Evolutionary conservation across 139 green algal species (phyloP), one percentile per base, ranked within the genome.

Genomic region (Asterochloris erici): DNA sequence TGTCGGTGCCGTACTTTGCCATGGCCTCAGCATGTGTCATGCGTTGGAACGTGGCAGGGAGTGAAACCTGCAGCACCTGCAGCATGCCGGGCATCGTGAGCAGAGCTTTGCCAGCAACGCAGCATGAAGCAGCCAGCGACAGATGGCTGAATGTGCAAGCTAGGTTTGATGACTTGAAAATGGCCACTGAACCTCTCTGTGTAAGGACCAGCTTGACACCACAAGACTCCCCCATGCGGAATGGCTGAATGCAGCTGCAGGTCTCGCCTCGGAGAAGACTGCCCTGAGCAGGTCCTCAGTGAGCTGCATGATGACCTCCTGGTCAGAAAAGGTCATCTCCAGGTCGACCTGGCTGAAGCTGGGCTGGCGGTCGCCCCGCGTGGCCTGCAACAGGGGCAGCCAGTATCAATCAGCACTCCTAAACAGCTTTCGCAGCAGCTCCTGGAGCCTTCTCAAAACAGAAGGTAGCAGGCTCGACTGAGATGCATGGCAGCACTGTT

Each of bases 291-390:
- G 90, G 19, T 87, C 84, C 88, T 99, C 97, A 79, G 93, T 90
- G 63, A 99, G 88, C 0, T 62, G 68, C 88, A 98, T 94, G 68
- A 99, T 91, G n/a, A 86, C 92, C 12, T 94, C 89, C 68, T 88
- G 81, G 83, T 97, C 93, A 84, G 95, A 96, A 85, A 98, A 99
- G 0, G 94, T 82, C 85, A 97, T 90, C 90, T 99, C 97, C 87
- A 99, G 91, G 86, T 99, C 97, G 38, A 99, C 87, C 90, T 99
- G 96, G 13, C 95, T 98, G 88, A 99, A 99, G 90, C 99, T 96
- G 0, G 97, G 97, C 91, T 99, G 97, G 24, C 97, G 88, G 88
- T 80, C 76, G 19, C 76, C 76, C 24, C 76, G 60, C 47, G 76
- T 80, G 11, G 47, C 76, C 76, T 80, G 76, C n/a, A 68, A 13